These are phyloP conservation scores for Collybia nuda DNA, from an alignment of 768 basidiomycete genomes.

Conservation along the genomic window DNA sequence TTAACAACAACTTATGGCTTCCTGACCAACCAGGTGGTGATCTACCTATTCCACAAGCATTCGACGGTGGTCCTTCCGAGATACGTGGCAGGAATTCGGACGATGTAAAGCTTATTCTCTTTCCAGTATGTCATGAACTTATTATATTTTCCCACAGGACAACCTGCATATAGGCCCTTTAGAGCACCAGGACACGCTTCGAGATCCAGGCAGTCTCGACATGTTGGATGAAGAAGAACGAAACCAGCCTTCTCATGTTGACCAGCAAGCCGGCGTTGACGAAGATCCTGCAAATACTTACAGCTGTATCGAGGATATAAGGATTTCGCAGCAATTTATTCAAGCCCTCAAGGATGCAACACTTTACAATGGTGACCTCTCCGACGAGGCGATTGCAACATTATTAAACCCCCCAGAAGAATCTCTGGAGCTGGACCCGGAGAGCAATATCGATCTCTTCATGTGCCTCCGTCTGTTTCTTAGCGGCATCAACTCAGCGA, in stretches of 20 bases:
- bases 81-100: no score
- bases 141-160: no score
- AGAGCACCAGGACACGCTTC: no score
- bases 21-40: no score
- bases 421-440: conserved; percentile 1
- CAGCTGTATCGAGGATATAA: conserved; percentile 5
- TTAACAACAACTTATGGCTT: no score
- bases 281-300: neutral
- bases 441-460: conserved; percentile 1
- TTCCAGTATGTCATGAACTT: no score
- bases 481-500: conserved; percentile 3
- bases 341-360: conserved; percentile 2
- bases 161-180: no score
- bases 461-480: conserved; percentile 8
- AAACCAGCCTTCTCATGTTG: neutral
- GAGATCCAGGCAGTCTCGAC: neutral
- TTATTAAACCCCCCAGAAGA: conserved; percentile 1
- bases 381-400: neutral
- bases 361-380: conserved; percentile 9
- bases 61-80: neutral
- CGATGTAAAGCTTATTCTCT: no score
- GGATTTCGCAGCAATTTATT: conserved; percentile 8
- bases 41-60: no score
- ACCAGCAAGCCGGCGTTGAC: neutral
- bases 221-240: neutral